phyloP scores from a whole-genome alignment of 2,329 filamentous ascomycete species.

The Fusarium devonianum region DNA sequence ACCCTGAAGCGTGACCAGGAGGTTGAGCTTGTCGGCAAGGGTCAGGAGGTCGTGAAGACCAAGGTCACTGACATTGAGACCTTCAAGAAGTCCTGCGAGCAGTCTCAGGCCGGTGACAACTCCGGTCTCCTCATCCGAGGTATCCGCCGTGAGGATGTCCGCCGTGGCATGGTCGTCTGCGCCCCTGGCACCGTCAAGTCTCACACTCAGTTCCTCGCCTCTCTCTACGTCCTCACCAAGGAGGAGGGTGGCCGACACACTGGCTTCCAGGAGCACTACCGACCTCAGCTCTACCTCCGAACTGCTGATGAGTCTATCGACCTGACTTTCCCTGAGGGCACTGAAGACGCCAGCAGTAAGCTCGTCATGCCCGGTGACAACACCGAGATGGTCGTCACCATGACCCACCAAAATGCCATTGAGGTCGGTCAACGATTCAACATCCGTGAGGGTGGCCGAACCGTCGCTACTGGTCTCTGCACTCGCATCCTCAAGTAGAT shows the following conservation, averaged over 20 bases:
- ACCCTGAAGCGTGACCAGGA: constrained; percentile 91
- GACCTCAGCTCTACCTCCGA: constrained; percentile 93
- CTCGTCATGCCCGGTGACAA: constrained; percentile 99
- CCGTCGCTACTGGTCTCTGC: constrained; percentile 82
- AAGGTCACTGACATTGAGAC: constrained; percentile 99
- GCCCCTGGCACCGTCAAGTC: constrained; percentile 85
- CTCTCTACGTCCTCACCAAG: constrained; percentile 96
- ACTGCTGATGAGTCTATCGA: constrained; percentile 84
- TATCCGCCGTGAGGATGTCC: constrained; percentile 93
- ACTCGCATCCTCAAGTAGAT: constrained; percentile 72
- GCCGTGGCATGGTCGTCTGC: constrained; percentile 92
- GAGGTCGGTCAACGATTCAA: constrained; percentile 97
- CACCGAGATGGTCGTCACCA: constrained; percentile 91
- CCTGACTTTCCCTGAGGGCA: constrained; percentile 86
- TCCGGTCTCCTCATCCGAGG: constrained; percentile 95
- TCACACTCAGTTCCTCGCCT: constrained; percentile 90
- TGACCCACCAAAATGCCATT: constrained; percentile 84
- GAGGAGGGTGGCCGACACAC: constrained; percentile 98
- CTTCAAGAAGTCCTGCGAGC: constrained; percentile 99
- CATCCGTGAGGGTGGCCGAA: constrained; percentile 94
- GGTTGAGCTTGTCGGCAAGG: constrained; percentile 93
- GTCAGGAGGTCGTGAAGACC: constrained; percentile 84
- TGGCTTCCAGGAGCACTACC: constrained; percentile 95
- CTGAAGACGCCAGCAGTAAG: constrained; percentile 73
- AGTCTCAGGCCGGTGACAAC: constrained; percentile 96